These are phyloP conservation scores for Colletotrichum limetticola DNA, from an alignment of 2,329 filamentous ascomycete species.

Conservation along the genomic window DNA sequence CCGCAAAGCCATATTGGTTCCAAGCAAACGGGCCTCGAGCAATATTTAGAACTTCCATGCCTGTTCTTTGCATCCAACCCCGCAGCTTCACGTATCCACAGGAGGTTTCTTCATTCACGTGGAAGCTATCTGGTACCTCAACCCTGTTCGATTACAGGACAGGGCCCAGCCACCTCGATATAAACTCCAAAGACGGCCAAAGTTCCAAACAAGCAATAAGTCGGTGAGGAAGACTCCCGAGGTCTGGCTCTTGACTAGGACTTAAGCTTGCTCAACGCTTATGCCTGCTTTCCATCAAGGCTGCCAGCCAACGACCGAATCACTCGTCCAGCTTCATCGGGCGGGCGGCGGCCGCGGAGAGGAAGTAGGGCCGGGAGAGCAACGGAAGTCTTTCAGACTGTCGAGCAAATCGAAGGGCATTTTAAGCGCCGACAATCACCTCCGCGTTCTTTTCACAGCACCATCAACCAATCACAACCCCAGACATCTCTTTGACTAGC, in stretches of 20 bases:
- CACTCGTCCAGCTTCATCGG: neutral
- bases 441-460: constrained; percentile 31
- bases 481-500: constrained; percentile 13
- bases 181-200: neutral
- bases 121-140: neutral
- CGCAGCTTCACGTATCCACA: neutral
- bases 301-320: constrained; percentile 18
- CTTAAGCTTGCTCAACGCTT: constrained; percentile 26
- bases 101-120: neutral
- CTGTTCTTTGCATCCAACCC: neutral
- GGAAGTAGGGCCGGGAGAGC: constrained; percentile 1
- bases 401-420: constrained; percentile 15
- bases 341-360: neutral
- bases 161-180: constrained; percentile 1
- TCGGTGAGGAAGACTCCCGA: constrained; percentile 11
- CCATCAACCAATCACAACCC: constrained; percentile 35
- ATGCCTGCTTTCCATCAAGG: constrained; percentile 13
- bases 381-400: neutral
- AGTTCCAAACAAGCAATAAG: neutral
- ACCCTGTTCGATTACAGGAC: neutral
- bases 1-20: neutral
- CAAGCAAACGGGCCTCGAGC: neutral
- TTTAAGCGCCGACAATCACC: constrained; percentile 38
- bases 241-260: constrained; percentile 8
- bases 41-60: constrained; percentile 1